Percentiles rank a stretch among this genome's conserved stretches.
Conservation (phyloP, 2,329 filamentous ascomycete species). For the Neofusicoccum laricinum region DNA sequence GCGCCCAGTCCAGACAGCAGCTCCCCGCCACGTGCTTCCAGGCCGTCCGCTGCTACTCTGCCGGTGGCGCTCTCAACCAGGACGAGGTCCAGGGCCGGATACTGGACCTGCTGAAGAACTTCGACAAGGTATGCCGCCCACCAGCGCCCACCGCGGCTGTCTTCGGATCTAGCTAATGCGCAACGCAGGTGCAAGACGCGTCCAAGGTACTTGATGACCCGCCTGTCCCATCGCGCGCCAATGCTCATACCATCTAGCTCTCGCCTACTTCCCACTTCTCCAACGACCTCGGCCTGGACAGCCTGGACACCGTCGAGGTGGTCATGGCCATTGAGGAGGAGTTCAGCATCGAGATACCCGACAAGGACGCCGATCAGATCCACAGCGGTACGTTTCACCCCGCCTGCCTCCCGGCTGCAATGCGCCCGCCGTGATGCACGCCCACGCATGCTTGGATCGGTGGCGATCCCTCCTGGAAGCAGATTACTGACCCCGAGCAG, state of each 20-base stretch:
- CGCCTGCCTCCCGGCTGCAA: neutral
- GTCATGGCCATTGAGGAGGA: slow-evolving; percentile 99
- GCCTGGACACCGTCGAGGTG: slow-evolving; percentile 97
- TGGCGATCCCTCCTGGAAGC: neutral
- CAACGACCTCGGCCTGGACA: slow-evolving; percentile 96
- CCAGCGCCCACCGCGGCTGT: neutral
- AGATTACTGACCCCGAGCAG: slow-evolving; percentile 49
- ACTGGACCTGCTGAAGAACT: slow-evolving; percentile 87
- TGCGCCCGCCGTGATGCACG: neutral
- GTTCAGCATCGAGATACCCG: slow-evolving; percentile 93
- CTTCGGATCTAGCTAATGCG: slow-evolving; percentile 25
- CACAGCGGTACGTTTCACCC: slow-evolving; percentile 72
- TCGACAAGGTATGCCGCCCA: slow-evolving; percentile 75
- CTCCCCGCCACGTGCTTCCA: slow-evolving; percentile 63
- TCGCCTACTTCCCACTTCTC: slow-evolving; percentile 82
- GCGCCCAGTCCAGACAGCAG: slow-evolving; percentile 60
- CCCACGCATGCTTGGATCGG: neutral
- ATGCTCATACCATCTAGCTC: slow-evolving; percentile 59
- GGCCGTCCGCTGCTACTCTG: slow-evolving; percentile 81
- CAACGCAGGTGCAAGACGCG: slow-evolving; percentile 58
- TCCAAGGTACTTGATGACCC: slow-evolving; percentile 49
- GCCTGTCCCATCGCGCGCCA: neutral
- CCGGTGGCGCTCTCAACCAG: slow-evolving; percentile 72
- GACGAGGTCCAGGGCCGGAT: slow-evolving; percentile 88
- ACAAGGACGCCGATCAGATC: slow-evolving; percentile 93